phyloP scores from a whole-genome alignment of 495 filamentous ascomycete species.

The Hypomontagnella submonticulosa region DNA sequence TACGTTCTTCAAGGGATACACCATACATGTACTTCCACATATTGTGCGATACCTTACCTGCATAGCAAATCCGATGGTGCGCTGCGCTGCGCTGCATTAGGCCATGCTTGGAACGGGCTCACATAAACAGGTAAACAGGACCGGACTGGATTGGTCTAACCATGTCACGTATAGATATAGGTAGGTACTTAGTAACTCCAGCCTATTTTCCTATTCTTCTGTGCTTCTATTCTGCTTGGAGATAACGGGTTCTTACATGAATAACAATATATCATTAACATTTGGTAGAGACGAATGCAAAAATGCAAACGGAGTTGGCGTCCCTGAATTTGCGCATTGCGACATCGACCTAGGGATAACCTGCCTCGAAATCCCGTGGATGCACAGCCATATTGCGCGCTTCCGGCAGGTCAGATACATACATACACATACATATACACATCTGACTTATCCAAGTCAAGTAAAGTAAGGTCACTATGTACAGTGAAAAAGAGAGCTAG shows the following conservation, averaged over 20 bases:
- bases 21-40: conserved; percentile 32
- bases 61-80: conserved; percentile 37
- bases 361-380: conserved; percentile 35
- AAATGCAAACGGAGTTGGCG: conserved; percentile 30
- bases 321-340: conserved; percentile 43
- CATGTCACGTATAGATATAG: not conserved
- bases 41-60: conserved; percentile 33
- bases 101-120: conserved; percentile 28
- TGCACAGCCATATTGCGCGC: conserved; percentile 45
- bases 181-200: too few relatives aligned
- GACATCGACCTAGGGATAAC: conserved; percentile 40
- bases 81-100: conserved; percentile 40
- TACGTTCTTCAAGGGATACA: conserved; percentile 15
- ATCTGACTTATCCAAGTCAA: conserved; percentile 23
- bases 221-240: conserved; percentile 12
- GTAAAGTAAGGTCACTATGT: conserved; percentile 1
- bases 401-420: conserved; percentile 42
- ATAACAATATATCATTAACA: too few relatives aligned
- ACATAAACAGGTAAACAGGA: conserved; percentile 3
- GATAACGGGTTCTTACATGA: not conserved
- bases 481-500: not conserved
- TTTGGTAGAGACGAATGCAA: conserved; percentile 11
- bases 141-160: too few relatives aligned
- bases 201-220: conserved; percentile 24
- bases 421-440: conserved; percentile 2